A percentile compares a stretch with the other conserved stretches of the same genome.
These are phyloP conservation scores for Scenedesmus sp. DNA, from an alignment of 163 green algal species.

Conservation along the genomic window DNA sequence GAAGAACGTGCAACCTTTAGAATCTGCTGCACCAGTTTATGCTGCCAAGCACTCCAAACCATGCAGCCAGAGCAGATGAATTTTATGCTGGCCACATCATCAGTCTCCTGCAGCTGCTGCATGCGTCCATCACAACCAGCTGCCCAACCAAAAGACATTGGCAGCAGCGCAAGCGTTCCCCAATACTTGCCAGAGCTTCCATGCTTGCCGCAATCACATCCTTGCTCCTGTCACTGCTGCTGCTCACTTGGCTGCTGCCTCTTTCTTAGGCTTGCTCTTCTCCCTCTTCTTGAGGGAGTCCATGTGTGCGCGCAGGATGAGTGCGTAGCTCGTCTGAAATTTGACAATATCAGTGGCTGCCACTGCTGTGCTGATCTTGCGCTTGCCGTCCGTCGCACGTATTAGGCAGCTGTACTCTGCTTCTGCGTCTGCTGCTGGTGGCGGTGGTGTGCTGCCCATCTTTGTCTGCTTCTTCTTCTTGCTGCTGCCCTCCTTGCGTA, in stretches of 20 bases:
- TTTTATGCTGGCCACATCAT: no score
- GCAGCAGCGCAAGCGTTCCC: background rate
- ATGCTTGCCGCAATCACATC: background rate
- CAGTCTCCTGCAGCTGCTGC: no score
- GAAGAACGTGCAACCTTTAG: background rate
- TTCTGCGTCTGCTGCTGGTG: conserved; percentile 44
- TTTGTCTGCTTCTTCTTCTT: conserved; percentile 58
- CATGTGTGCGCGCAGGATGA: conserved; percentile 81
- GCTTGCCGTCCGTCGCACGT: conserved; percentile 87
- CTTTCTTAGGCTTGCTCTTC: conserved; percentile 63
- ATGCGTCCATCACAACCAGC: no score
- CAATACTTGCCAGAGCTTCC: background rate
- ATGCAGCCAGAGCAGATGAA: no score
- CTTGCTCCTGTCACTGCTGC: background rate
- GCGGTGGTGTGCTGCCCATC: background rate
- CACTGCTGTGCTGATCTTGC: conserved; percentile 87
- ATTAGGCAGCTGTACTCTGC: conserved; percentile 84
- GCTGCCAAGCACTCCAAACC: no score
- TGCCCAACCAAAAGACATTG: background rate
- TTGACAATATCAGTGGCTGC: conserved; percentile 65
- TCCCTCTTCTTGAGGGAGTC: conserved; percentile 83
- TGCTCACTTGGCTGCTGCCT: conserved; percentile 41
- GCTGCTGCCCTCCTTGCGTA: conserved; percentile 39
- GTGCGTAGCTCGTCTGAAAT: conserved; percentile 79
- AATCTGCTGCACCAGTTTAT: background rate